Conservation (phyloP, 2,329 filamentous ascomycete species). For the Ceratocystis huliohia region DNA sequence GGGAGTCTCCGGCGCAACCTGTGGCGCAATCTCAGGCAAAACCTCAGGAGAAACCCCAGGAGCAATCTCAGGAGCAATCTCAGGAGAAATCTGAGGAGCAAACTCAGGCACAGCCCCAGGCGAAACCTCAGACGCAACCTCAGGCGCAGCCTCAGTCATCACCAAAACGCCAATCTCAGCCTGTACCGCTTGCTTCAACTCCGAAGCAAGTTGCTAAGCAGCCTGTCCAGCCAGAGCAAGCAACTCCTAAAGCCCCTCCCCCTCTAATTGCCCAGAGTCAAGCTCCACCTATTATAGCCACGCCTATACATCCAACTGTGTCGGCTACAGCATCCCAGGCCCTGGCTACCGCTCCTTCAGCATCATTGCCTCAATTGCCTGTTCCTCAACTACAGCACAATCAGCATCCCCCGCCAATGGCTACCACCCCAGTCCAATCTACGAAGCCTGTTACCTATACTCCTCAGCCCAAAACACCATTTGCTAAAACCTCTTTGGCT, state of each 20-base stretch:
- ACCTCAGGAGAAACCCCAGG: not conserved
- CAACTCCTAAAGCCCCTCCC: not conserved
- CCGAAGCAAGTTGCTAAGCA: not conserved
- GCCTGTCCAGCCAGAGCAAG: not conserved
- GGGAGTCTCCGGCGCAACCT: not conserved
- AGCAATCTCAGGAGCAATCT: no score
- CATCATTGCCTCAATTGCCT: not conserved
- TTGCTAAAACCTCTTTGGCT: constrained; percentile 12
- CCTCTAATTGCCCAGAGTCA: not conserved
- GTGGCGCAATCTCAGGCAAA: not conserved
- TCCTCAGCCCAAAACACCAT: constrained; percentile 15
- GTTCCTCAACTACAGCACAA: not conserved
- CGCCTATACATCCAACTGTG: not conserved
- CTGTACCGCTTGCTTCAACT: not conserved
- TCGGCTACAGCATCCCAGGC: not conserved
- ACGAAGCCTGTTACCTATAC: constrained; percentile 7
- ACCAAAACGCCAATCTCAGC: not conserved
- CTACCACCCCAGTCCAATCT: constrained; percentile 6
- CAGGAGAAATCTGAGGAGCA: not conserved
- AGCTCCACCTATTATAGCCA: not conserved
- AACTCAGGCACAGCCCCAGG: not conserved
- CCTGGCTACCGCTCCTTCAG: not conserved
- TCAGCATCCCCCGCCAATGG: not conserved
- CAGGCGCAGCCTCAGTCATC: not conserved
- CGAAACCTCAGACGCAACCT: not conserved